Conservation (phyloP, 371 early-diverging fungal species). For the Lichtheimia hyalospora region DNA sequence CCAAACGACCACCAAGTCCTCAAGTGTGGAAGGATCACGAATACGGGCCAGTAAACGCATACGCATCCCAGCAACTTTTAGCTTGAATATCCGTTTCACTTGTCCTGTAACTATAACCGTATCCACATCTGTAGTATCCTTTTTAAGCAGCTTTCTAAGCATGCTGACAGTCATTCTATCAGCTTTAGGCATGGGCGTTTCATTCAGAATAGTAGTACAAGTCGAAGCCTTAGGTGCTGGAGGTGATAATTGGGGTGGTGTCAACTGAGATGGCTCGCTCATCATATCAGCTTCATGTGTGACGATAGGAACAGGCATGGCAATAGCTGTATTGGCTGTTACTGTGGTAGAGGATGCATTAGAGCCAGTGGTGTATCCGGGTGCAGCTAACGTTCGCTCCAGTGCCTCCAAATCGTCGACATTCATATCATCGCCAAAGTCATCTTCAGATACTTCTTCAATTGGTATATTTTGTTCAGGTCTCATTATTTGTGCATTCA, state of each 20-base stretch:
- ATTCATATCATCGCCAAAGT: background rate
- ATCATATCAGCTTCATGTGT: background rate
- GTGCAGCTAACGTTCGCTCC: background rate
- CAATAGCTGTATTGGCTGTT: background rate
- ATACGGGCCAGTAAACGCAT: background rate
- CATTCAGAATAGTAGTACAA: background rate
- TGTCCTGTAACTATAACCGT: background rate
- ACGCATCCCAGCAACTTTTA: background rate
- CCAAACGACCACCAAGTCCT: background rate
- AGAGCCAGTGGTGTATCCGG: too few species aligned
- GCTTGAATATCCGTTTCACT: background rate
- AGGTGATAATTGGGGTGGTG: background rate
- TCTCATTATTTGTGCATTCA: too few species aligned
- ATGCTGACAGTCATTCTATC: background rate
- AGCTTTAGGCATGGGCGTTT: background rate
- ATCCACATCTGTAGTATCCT: background rate
- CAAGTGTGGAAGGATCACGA: background rate
- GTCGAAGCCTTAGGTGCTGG: background rate
- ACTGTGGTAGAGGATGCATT: too few species aligned
- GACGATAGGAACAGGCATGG: background rate
- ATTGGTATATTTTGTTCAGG: background rate
- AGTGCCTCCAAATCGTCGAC: background rate
- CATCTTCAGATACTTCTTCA: background rate
- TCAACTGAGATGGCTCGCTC: background rate
- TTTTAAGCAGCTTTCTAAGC: background rate